Evolutionary conservation across 495 filamentous ascomycete species (phyloP).

Genomic region (Penicillium maclennaniae): DNA sequence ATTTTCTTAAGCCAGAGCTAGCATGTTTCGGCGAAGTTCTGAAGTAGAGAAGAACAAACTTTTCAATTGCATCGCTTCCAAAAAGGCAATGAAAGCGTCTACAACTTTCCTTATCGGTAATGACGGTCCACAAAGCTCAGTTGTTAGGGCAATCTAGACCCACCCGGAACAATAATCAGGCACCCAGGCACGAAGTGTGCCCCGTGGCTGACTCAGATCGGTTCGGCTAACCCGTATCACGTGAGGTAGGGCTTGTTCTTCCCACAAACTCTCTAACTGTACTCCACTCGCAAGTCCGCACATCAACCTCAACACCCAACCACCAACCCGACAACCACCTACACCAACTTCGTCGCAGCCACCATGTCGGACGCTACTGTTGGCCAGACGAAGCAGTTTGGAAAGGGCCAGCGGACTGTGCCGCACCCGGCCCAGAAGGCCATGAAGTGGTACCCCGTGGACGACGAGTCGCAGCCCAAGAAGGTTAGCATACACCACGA

Average conservation of each 20-base stretch:
- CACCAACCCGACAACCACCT: constrained; percentile 48
- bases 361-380: constrained; percentile 61
- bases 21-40: too few species aligned
- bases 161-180: not conserved
- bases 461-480: constrained; percentile 85
- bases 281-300: constrained; percentile 32
- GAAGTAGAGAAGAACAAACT: too few species aligned
- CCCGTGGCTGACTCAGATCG: constrained; percentile 11
- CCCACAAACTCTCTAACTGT: constrained; percentile 28
- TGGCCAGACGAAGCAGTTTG: constrained; percentile 87
- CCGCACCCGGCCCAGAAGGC: constrained; percentile 83
- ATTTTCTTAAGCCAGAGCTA: too few species aligned
- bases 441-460: constrained; percentile 98
- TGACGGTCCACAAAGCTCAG: constrained; percentile 8
- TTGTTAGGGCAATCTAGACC: not conserved
- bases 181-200: not conserved
- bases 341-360: constrained; percentile 47
- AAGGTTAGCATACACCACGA: constrained; percentile 64
- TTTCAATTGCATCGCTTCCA: too few species aligned
- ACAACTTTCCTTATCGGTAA: not conserved
- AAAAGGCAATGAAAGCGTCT: too few species aligned
- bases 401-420: constrained; percentile 90
- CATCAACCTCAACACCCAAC: constrained; percentile 45
- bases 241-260: constrained; percentile 30
- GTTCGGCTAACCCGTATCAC: constrained; percentile 25